Conservation (phyloP, 1,139 yeast species). For the Hanseniaspora sp. region DNA sequence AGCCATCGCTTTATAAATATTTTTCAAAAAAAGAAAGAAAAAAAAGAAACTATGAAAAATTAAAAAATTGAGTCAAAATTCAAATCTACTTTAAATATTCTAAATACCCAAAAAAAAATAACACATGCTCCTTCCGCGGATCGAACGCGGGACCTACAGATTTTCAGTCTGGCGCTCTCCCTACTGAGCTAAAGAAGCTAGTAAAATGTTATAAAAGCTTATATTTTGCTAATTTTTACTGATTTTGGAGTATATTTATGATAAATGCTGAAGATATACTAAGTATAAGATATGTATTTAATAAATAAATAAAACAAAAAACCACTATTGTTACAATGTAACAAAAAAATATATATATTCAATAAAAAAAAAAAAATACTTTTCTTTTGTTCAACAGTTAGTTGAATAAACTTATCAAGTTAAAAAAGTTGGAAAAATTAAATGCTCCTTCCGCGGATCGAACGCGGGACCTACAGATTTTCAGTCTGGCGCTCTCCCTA, state of each 20-base stretch:
- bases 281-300: too few relatives aligned
- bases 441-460: slow-evolving; percentile 79
- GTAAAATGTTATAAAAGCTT: background rate
- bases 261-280: background rate
- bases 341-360: too few relatives aligned
- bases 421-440: slow-evolving; percentile 20
- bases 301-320: too few relatives aligned
- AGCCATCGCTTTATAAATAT: too few relatives aligned
- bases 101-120: slow-evolving; percentile 19
- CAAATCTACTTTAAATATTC: background rate
- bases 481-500: slow-evolving; percentile 29
- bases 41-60: too few relatives aligned
- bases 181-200: slow-evolving; percentile 27
- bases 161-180: slow-evolving; percentile 29
- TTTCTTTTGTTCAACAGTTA: too few relatives aligned
- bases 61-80: background rate
- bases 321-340: too few relatives aligned
- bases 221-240: background rate
- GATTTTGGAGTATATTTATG: background rate
- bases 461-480: slow-evolving; percentile 79
- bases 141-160: slow-evolving; percentile 90
- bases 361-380: too few relatives aligned
- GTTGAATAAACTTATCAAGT: too few relatives aligned
- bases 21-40: too few relatives aligned
- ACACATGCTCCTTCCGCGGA: slow-evolving; percentile 68